phyloP scores from a whole-genome alignment of 495 filamentous ascomycete species.

The Aspergillus nidulans region DNA sequence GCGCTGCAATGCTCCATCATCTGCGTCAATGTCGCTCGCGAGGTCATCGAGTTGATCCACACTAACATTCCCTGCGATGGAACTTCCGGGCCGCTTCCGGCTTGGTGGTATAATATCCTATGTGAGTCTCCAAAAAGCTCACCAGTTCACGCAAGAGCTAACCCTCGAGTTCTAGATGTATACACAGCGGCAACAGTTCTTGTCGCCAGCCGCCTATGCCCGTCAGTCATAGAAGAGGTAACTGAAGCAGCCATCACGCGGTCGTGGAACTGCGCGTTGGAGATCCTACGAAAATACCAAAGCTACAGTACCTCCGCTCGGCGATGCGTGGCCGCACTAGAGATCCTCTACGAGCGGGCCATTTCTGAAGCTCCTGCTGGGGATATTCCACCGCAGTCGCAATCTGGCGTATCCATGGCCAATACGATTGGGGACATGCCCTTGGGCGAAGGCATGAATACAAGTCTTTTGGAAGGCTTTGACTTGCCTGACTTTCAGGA shows the following conservation, averaged over 20 bases:
- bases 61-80: constrained; percentile 30
- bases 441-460: constrained; percentile 29
- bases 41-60: constrained; percentile 33
- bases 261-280: constrained; percentile 32
- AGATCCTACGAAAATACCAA: constrained; percentile 34
- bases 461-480: constrained; percentile 26
- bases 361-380: constrained; percentile 17
- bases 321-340: constrained; percentile 35
- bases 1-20: constrained; percentile 36
- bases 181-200: constrained; percentile 39
- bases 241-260: constrained; percentile 21
- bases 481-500: constrained; percentile 35
- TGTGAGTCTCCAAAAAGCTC: constrained; percentile 17
- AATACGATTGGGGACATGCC: constrained; percentile 22
- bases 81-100: constrained; percentile 32
- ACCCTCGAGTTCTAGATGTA: constrained; percentile 19
- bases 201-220: constrained; percentile 32
- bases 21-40: constrained; percentile 35
- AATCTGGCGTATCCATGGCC: not conserved
- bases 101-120: constrained; percentile 41
- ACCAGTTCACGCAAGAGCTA: not conserved
- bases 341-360: constrained; percentile 36
- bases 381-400: not conserved
- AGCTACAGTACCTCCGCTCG: constrained; percentile 32
- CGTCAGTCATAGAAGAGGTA: constrained; percentile 28